These are phyloP conservation scores for Dimocarpus longan DNA, from an alignment of 345 rosid species.

Conservation along the genomic window DNA sequence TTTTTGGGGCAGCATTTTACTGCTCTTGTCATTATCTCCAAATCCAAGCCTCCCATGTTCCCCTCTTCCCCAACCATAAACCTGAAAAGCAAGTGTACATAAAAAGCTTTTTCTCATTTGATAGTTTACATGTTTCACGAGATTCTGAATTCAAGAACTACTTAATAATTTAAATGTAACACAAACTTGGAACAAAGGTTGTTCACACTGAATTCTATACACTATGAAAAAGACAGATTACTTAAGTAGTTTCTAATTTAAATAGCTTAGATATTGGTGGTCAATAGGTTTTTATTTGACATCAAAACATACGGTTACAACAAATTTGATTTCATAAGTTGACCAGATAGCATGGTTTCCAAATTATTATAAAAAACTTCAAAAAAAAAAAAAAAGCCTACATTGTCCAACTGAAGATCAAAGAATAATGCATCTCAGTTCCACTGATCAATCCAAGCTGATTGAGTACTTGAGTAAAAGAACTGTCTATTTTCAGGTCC, in stretches of 20 bases:
- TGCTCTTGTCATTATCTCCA: slow-evolving; percentile 97
- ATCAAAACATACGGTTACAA: not conserved
- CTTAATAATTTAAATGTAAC: not conserved
- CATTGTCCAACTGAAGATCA: not conserved
- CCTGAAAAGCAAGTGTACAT: slow-evolving; percentile 42
- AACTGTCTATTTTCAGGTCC: not conserved
- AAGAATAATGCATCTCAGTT: not conserved
- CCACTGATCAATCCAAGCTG: not conserved
- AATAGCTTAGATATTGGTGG: not conserved
- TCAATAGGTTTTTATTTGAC: not conserved
- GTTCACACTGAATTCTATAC: not conserved
- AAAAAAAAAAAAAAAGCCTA: no score
- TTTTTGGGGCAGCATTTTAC: slow-evolving; percentile 96
- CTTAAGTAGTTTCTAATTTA: not conserved
- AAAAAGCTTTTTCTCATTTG: slow-evolving; percentile 10
- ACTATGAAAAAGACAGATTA: not conserved
- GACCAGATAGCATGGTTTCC: not conserved
- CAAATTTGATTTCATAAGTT: slow-evolving; percentile 1
- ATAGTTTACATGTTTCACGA: not conserved
- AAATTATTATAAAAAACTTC: not conserved
- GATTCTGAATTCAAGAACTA: not conserved
- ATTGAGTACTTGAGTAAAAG: not conserved
- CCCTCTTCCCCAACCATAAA: slow-evolving; percentile 99
- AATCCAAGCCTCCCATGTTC: slow-evolving; percentile 99
- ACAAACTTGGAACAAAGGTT: not conserved